phyloP scores from a whole-genome alignment of 2,329 filamentous ascomycete species.

The Clonostachys chloroleuca region DNA sequence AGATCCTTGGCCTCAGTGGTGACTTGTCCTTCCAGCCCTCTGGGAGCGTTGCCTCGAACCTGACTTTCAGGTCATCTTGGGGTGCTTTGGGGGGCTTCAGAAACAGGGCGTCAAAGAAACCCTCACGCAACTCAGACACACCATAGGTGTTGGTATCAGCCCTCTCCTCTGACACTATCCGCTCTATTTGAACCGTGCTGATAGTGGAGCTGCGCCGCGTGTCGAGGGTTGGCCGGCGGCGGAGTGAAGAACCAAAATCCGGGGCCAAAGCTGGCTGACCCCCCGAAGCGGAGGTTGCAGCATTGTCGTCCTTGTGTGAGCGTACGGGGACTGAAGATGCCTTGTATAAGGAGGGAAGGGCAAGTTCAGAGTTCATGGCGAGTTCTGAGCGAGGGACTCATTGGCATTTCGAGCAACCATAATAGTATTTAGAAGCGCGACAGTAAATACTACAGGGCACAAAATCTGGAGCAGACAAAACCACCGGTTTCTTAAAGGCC shows the following conservation, averaged over 20 bases:
- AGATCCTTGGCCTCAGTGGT: slow-evolving; percentile 38
- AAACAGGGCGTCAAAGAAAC: slow-evolving; percentile 44
- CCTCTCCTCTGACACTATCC: slow-evolving; percentile 24
- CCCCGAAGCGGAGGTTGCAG: too few species aligned
- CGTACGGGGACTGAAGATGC: too few species aligned
- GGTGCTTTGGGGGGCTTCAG: slow-evolving; percentile 27
- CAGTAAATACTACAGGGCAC: too few species aligned
- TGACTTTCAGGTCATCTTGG: slow-evolving; percentile 25
- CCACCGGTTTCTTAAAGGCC: too few species aligned
- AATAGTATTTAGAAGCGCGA: too few species aligned
- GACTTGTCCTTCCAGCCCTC: slow-evolving; percentile 36
- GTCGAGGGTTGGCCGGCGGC: slow-evolving; percentile 3
- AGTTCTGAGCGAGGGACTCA: too few species aligned
- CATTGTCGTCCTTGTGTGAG: too few species aligned
- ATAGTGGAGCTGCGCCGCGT: slow-evolving; percentile 16
- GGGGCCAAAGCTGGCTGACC: too few species aligned
- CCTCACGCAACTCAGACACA: slow-evolving; percentile 35
- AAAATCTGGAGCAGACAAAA: too few species aligned
- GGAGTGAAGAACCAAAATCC: not conserved
- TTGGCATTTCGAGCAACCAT: too few species aligned
- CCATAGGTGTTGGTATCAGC: slow-evolving; percentile 34
- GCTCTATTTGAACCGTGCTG: slow-evolving; percentile 23
- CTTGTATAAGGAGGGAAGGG: too few species aligned
- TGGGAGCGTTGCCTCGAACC: slow-evolving; percentile 39
- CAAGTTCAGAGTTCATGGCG: too few species aligned